Conservation (phyloP, 2,329 filamentous ascomycete species). For the Trichoderma lentiforme region DNA sequence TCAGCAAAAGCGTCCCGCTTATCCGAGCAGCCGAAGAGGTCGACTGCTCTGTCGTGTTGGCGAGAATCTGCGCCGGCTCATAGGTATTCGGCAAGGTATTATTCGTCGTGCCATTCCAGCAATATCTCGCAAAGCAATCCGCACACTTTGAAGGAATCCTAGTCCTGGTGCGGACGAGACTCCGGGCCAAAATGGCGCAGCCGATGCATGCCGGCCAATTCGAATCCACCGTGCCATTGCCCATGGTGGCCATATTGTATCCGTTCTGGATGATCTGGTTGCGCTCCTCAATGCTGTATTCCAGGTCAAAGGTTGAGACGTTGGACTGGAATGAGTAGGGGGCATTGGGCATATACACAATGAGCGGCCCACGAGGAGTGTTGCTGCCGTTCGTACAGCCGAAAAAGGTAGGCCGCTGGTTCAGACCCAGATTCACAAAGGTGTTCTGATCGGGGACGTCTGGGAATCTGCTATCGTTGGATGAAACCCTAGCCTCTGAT, state of each 20-base stretch:
- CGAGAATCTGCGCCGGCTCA: constrained; percentile 10
- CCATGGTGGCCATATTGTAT: constrained; percentile 73
- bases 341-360: constrained; percentile 80
- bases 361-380: constrained; percentile 49
- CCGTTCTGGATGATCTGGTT: constrained; percentile 77
- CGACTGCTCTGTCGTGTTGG: background rate
- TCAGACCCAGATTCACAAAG: constrained; percentile 72
- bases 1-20: background rate
- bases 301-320: constrained; percentile 65
- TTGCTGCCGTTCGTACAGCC: constrained; percentile 56
- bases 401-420: constrained; percentile 74
- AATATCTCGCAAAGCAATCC: constrained; percentile 73
- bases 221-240: constrained; percentile 66
- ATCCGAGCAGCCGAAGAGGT: constrained; percentile 1
- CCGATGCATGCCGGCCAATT: constrained; percentile 76
- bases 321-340: constrained; percentile 73
- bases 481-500: constrained; percentile 32
- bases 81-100: constrained; percentile 14
- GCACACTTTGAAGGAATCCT: constrained; percentile 63
- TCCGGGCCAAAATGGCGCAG: constrained; percentile 74
- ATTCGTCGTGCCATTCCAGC: constrained; percentile 71
- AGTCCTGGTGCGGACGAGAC: constrained; percentile 63
- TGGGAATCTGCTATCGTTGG: constrained; percentile 70
- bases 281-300: constrained; percentile 61
- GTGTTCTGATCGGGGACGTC: constrained; percentile 70